Evolutionary conservation across 345 rosid genomes (phyloP), one percentile per base, ranked within the genome.

Genomic region (Brassica rapa): DNA sequence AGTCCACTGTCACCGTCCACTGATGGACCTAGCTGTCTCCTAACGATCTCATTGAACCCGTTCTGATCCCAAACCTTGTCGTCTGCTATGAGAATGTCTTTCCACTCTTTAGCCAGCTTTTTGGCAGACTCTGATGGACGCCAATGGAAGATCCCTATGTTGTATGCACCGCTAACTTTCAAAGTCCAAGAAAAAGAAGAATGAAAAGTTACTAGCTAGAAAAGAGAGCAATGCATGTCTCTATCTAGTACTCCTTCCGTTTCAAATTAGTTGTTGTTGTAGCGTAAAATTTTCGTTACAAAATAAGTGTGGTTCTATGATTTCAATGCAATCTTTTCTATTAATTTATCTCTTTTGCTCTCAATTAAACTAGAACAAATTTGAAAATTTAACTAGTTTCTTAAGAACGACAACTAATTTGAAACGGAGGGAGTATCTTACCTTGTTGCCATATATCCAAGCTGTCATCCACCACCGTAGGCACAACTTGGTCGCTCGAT

Each of bases 61-160:
- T 91, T 91, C 75, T 95, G 99, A 88, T 95, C 99, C 99, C 99
- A 95, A 71, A 93, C 93, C 82, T 86, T 88, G 67, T 93, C 99
- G 66, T 95, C 93, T 2, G 97, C 91, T 51, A 95, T 70, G 83
- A 95, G 94, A 85, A 86, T 83, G 2, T 89, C 91, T 85, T 93
- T 93, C 99, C 99, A 95, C 79, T 95, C 96, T 81, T 86, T 90
- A 23, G 94, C 99, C 83, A 95, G 76, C 77, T 87, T 91, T 71
- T 86, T 91, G 11, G 97, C 86, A 15, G 94, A 43, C 60, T 91
- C 94, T 21, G 99, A 90, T 23, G 99, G 93, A 29, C 98, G 87
- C 99, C 98, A 95, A 81, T 91, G 98, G 83, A 95, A 95, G 70
- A 91, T 93, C 80, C 99, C 99, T 66, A 95, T 89, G 76, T 95